Evolutionary conservation across 768 basidiomycete species (phyloP).

Genomic region (Tulasnella sp.): DNA sequence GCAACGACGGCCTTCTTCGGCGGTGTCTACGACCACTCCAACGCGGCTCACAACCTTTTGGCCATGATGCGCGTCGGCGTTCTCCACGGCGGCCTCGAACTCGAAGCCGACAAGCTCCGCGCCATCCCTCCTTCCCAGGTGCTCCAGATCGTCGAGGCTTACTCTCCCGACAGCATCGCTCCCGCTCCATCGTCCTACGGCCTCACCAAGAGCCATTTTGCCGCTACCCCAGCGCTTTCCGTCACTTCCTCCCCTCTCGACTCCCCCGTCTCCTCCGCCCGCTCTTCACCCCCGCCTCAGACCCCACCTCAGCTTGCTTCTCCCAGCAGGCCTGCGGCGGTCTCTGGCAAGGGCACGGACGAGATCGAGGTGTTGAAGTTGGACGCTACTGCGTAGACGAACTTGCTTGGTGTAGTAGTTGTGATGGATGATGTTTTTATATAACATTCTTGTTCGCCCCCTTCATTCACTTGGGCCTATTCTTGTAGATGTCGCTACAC

Average conservation of each 20-base stretch:
- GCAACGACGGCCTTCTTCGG: conserved; percentile 93
- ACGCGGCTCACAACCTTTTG: conserved; percentile 69
- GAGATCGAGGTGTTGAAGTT: conserved; percentile 9
- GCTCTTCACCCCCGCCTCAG: conserved; percentile 4
- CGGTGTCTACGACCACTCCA: conserved; percentile 80
- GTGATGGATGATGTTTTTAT: neutral
- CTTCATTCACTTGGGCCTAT: neutral
- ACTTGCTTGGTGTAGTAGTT: neutral
- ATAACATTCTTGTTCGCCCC: neutral
- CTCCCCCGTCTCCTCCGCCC: conserved; percentile 10
- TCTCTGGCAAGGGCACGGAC: neutral
- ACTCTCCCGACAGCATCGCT: neutral
- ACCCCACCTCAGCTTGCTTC: conserved; percentile 2
- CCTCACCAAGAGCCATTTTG: neutral
- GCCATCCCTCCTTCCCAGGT: conserved; percentile 61
- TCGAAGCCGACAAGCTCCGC: conserved; percentile 46
- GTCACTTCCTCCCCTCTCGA: conserved; percentile 1
- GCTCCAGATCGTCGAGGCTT: conserved; percentile 42
- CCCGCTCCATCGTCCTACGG: neutral
- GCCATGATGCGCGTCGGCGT: conserved; percentile 54
- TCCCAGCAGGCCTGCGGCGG: neutral
- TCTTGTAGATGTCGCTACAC: neutral
- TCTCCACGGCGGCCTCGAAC: conserved; percentile 42
- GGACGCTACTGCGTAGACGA: neutral
- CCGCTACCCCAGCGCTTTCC: conserved; percentile 9